Evolutionary conservation across 345 rosid species (phyloP), one percentile per base, ranked within the genome.

Genomic region (Dimocarpus longan): DNA sequence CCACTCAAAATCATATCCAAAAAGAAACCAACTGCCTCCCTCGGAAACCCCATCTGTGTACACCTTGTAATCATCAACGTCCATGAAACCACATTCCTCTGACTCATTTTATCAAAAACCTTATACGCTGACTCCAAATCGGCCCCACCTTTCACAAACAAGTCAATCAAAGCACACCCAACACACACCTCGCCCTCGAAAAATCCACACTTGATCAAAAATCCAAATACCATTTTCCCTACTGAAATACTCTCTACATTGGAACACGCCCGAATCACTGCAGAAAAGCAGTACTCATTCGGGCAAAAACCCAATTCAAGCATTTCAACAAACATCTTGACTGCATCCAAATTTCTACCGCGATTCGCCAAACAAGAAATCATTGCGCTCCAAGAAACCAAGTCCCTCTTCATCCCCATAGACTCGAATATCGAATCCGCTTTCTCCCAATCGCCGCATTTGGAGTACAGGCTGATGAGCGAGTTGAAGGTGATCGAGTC

Each of bases 381-480:
- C 87, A 91, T 88, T 4, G 95, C 85, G 71, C 95, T 89, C 95
- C 95, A 92, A 0, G 94, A 91, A 79, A 91, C 92, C 80, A 86
- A 76, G 77, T 92, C 92, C 73, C 93, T 84, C 71, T 90, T 90
- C 39, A 75, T 54, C 8, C 82, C 90, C 95, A 92, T 91, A 2
- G 21, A 76, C 76, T 80, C 73, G 56, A 92, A 94, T 69, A 92
- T 83, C 69, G 43, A 66, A 56, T 59, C 67, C 8, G 95, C 97
- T 48, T 48, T 78, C 19, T 78, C 67, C 82, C 75, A 81, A 24
- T 91, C 90, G 0, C 90, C 91, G 13, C 86, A 85, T 85, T 91
- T 93, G 1, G 93, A 84, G 75, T 92, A 92, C 81, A 93, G 85
- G 80, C 92, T 92, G 64, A 93, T 92, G 5, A 91, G 85, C 1